Evolutionary conservation across 192 early-diverging fungal genomes (phyloP), one percentile per base, ranked within the genome.

Genomic region (Pilaira anomala): DNA sequence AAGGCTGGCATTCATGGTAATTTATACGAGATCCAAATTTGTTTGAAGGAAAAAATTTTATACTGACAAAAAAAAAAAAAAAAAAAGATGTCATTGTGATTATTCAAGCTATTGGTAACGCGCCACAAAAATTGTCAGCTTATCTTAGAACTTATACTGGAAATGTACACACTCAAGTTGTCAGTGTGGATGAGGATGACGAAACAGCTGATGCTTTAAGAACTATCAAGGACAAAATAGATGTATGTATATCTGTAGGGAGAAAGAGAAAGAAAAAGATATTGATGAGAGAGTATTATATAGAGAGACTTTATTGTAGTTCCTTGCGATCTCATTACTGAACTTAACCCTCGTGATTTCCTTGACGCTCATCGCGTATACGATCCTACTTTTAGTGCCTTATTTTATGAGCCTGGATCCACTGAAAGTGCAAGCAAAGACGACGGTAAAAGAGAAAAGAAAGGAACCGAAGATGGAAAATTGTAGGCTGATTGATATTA

Each of bases 261-360:
- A 50, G 8, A 26, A 11, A 50, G 21, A 5, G 14, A 42, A 42
- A 53, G n/a, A 30, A 49, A 49, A 9, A 49, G 18, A n/a, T 9
- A 30, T 14, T 29, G 26, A 25, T 12, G 6, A 28, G 13, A 30
- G 21, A n/a, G 14, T 28, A 66, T 18, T 16, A 42, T 5, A 29
- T 61, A 85, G 91, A 85, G 78, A 40, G 93, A 97, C 70, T 94
- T 98, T 48, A 87, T 99, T 44, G 89, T 98, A 9, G 75, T 98
- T 46, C 84, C 88, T 54, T 97, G 94, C 73, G 97, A 99, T 75
- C 68, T 94, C 30, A 80, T 96, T 40, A 88, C 92, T n/a, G 88
- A 93, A 29, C 78, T 94, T 13, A 82, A 88, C 7, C 87, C 95
- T 29, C 86, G 87, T 62, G 82, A 86, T 33, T 78, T 99, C 48